Evolutionary conservation across 768 basidiomycete genomes (phyloP), one percentile per base, ranked within the genome.

Genomic region (Suillus sp.): DNA sequence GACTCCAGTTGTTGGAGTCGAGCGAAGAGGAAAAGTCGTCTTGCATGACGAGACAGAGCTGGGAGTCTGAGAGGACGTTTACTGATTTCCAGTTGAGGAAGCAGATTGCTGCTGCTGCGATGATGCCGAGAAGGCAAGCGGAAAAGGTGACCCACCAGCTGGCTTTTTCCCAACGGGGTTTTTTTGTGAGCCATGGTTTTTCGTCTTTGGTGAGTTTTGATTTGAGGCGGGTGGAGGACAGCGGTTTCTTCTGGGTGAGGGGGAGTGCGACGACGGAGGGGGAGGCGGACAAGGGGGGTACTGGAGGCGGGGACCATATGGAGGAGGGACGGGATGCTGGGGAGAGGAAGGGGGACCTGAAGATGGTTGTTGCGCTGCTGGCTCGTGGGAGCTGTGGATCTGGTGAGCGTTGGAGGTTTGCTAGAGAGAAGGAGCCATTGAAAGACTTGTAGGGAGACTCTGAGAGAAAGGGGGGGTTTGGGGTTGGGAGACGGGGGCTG

Each of bases 291-390:
- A 68, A 74, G 48, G 58, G 73, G 66, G 65, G 73, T 68, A 64
- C 64, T 34, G 65, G 67, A 1, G 87, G 86, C 10, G 89, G 88
- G 0, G 83, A 78, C 89, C 89, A 90, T 0, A 88, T 67, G 16
- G 83, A 79, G 4, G 82, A 75, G 0, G 88, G 88, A n/a, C 89
- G 81, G 1, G 86, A 88, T 1, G 88, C 82, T 0, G 90, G 90
- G 4, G 87, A 83, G 60, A 90, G 83, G 77, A 90, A 90, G 1
- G 90, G 87, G 0, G 84, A 78, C 30, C 90, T 84, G 78, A 92
- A 91, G 11, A 75, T 65, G 6, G 80, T 82, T 43, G 80, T 82
- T 1, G 79, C 75, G 25, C 78, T 81, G 60, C 72, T 70, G 34
- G 69, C 74, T 35, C 84, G 72, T 16, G 85, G 84, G 56, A 83